A percentile compares a stretch with the other conserved stretches of the same genome.
phyloP scores from a whole-genome alignment of 1,284 basidiomycete genomes.

The Moniliella sp. region DNA sequence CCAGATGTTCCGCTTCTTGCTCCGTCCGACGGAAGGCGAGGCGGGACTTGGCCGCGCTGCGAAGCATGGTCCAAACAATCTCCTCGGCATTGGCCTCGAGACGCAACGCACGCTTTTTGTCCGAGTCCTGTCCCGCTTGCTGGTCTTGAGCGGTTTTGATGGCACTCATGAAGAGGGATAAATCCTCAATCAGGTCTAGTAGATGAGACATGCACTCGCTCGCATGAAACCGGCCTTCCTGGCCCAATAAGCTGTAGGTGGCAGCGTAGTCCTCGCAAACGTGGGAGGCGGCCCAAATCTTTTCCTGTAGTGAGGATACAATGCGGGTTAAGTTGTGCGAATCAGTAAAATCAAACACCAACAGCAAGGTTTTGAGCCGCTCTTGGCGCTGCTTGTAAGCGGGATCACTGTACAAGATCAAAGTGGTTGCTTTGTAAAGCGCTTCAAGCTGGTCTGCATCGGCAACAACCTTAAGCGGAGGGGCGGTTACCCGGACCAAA shows the following conservation, averaged over 20 bases:
- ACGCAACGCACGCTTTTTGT: constrained; percentile 55
- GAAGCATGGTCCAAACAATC: constrained; percentile 77
- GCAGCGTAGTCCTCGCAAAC: constrained; percentile 16
- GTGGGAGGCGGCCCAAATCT: constrained; percentile 42
- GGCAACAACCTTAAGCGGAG: constrained; percentile 56
- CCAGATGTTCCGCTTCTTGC: no score
- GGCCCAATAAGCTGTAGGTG: background rate
- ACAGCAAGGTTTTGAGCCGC: constrained; percentile 50
- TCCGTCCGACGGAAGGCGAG: no score
- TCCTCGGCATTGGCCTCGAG: constrained; percentile 63
- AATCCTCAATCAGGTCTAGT: constrained; percentile 53
- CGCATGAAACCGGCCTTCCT: background rate
- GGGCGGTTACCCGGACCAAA: constrained; percentile 56
- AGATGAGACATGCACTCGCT: constrained; percentile 50
- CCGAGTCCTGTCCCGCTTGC: constrained; percentile 38
- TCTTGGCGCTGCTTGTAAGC: constrained; percentile 35
- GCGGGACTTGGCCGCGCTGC: constrained; percentile 42
- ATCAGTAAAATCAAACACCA: constrained; percentile 76
- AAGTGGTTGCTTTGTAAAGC: constrained; percentile 65
- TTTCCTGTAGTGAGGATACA: constrained; percentile 52
- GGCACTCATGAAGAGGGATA: constrained; percentile 69
- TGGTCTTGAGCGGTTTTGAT: constrained; percentile 57
- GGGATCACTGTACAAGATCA: constrained; percentile 65
- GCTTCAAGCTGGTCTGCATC: constrained; percentile 64
- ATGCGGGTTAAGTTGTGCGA: constrained; percentile 47